A percentile compares a stretch with the other conserved stretches of the same genome.
Conservation (phyloP, 2,329 filamentous ascomycete genomes). For the Fusarium sp. region DNA sequence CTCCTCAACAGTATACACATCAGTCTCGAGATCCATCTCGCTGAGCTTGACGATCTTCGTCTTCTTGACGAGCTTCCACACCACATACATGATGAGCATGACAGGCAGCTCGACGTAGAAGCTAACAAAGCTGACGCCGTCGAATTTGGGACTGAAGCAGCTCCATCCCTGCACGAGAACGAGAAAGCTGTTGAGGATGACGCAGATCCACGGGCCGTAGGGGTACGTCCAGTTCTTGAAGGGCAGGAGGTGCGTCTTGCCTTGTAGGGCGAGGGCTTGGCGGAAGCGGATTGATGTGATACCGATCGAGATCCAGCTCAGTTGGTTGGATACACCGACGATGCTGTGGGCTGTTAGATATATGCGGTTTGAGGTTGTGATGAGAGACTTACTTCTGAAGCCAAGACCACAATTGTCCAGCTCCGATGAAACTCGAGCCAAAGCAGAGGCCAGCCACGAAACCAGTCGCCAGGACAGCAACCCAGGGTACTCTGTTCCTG, state of each 20-base stretch:
- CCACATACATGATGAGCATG: conserved; percentile 72
- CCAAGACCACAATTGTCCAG: conserved; percentile 75
- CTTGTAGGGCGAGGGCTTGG: conserved; percentile 66
- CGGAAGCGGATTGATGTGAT: conserved; percentile 76
- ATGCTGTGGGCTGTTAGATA: conserved; percentile 56
- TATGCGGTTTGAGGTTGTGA: not conserved
- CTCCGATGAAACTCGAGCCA: conserved; percentile 73
- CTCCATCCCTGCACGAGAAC: conserved; percentile 74
- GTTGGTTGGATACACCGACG: conserved; percentile 75
- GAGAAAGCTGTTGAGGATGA: conserved; percentile 69
- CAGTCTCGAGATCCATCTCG: conserved; percentile 73
- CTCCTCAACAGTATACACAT: conserved; percentile 65
- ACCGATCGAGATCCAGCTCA: conserved; percentile 74
- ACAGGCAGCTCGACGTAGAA: conserved; percentile 73
- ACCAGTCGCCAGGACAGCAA: conserved; percentile 63
- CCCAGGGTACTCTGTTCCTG: conserved; percentile 54
- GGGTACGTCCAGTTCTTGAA: conserved; percentile 78
- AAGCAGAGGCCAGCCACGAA: conserved; percentile 72
- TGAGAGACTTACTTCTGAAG: conserved; percentile 67
- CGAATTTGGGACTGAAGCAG: conserved; percentile 71
- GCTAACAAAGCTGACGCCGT: conserved; percentile 71
- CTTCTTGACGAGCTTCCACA: conserved; percentile 78
- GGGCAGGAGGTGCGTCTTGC: conserved; percentile 70
- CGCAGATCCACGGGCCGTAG: conserved; percentile 67
- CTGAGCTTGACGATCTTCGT: conserved; percentile 68